Percentiles rank a stretch among this genome's conserved stretches.
Evolutionary conservation across 1,139 yeast genomes (phyloP).

Genomic region (Geotrichum aggregatum): DNA sequence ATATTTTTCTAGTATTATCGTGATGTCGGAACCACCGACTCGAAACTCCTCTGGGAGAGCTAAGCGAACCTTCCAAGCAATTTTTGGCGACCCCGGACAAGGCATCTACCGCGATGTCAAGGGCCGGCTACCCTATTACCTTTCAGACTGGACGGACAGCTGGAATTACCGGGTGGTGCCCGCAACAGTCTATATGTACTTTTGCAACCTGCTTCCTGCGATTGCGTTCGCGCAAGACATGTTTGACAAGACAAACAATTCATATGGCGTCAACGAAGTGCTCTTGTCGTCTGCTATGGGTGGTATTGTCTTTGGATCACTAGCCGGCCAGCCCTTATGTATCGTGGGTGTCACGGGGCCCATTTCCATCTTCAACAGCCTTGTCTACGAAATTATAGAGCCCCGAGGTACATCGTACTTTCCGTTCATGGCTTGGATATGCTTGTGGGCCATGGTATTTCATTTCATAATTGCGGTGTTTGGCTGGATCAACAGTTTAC

Average conservation of each 20-base stretch:
- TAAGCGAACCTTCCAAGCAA: slow-evolving; percentile 5
- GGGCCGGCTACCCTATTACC: slow-evolving; percentile 60
- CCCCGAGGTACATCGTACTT: slow-evolving; percentile 68
- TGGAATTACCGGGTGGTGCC: slow-evolving; percentile 87
- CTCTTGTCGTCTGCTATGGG: slow-evolving; percentile 79
- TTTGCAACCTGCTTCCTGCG: slow-evolving; percentile 87
- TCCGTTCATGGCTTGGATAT: slow-evolving; percentile 94
- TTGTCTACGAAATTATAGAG: slow-evolving; percentile 74
- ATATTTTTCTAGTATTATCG: background rate
- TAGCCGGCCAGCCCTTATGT: slow-evolving; percentile 87
- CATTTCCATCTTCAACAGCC: slow-evolving; percentile 77
- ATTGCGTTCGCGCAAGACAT: slow-evolving; percentile 95
- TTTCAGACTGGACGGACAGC: slow-evolving; percentile 78
- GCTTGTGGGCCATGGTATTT: slow-evolving; percentile 83
- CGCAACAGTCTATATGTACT: slow-evolving; percentile 72
- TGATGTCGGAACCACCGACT: background rate
- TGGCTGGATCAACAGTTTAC: slow-evolving; percentile 65
- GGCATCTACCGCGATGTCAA: slow-evolving; percentile 58
- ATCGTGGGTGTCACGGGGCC: slow-evolving; percentile 98
- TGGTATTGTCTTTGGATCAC: slow-evolving; percentile 79
- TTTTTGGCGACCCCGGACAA: slow-evolving; percentile 43
- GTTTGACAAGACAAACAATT: slow-evolving; percentile 79
- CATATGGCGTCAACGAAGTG: slow-evolving; percentile 90
- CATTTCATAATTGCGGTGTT: slow-evolving; percentile 69
- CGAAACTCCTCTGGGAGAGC: background rate